Evolutionary conservation across 2,329 filamentous ascomycete genomes (phyloP), one percentile per base, ranked within the genome.

Genomic region (Cladosporium sp.): DNA sequence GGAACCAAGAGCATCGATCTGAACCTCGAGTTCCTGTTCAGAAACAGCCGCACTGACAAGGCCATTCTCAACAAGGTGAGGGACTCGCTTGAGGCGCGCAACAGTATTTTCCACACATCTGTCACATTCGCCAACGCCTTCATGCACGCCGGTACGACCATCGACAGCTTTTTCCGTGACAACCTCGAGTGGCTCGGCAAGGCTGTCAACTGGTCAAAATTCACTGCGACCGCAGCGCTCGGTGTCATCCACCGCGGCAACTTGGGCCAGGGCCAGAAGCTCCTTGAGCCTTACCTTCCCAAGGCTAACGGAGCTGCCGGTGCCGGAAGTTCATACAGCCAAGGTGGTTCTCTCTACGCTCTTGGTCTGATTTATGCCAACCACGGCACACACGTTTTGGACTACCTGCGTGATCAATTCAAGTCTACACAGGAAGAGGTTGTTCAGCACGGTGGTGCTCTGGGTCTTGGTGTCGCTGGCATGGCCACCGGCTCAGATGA

Each of bases 141-240:
- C 78, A 99, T 99, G 95, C 96, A 99, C 77, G 93, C 96, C 63
- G 96, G 95, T 66, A 99, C 95, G 0, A 97, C 94, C 0, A 95
- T 97, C 73, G 95, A 99, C 80, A 96, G 94, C 75, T 99, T 99
- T 82, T 98, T 99, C 87, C 88, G 96, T 8, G 93, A 98, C 75
- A 99, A 99, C 76, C 81, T 99, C 26, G 95, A 99, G 70, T 99
- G 95, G 95, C 82, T 99, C 3, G 93, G 94, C 67, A 99, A 98
- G 83, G 95, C 95, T 28, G 93, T 98, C 57, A 99, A 99, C 82
- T 99, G 95, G 95, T 97, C 93, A 67, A 99, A 99, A 78, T 99
- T 99, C 77, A 97, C 95, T 0, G 95, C 95, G 16, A 99, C 95
- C 5, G 95, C 95, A 65, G 95, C 95, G 8, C 84, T 99, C 6